These are phyloP conservation scores for barley (Hordeum vulgare) DNA, from an alignment of 176 grass and related monocot species.

Conservation along the genomic window MorexV3_pseudomolecules_assembly NC_058524.1:26994156-26994655, in stretches of 20 bases:
- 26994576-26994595: constrained; percentile 22
- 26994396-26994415: constrained; percentile 62
- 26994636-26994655: neutral
- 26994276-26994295: neutral
- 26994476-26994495: constrained; percentile 66
- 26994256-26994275: constrained; percentile 18
- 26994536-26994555: neutral
- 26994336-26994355: constrained; percentile 33
- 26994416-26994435: constrained; percentile 65
- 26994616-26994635: neutral
- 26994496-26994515: constrained; percentile 59
- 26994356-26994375: constrained; percentile 1
- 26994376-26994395: constrained; percentile 35
- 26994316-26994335: constrained; percentile 59
- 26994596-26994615: constrained; percentile 1
- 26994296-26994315: constrained; percentile 21
- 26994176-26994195: constrained; percentile 43
- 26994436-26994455: constrained; percentile 80
- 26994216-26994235: constrained; percentile 52
- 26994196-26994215: constrained; percentile 37
- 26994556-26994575: neutral
- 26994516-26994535: neutral
- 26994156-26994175: constrained; percentile 55
- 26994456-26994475: constrained; percentile 87
- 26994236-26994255: constrained; percentile 63